Percentiles rank a stretch among this genome's conserved stretches.
These are phyloP conservation scores for Sistotremastrum niveocremeum DNA, from an alignment of 768 basidiomycete genomes.

Conservation along the genomic window DNA sequence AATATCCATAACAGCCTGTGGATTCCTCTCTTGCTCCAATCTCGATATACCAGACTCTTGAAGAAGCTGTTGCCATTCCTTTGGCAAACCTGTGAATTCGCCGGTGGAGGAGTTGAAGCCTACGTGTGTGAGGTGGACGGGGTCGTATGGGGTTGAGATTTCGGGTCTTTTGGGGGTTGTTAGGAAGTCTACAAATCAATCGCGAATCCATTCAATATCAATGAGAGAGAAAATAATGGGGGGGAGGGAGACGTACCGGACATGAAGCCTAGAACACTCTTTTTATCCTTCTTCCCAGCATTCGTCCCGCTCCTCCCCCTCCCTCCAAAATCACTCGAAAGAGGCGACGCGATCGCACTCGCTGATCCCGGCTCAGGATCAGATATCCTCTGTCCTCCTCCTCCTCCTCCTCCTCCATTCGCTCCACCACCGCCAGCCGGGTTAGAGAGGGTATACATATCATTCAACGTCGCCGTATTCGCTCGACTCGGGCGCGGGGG, in stretches of 20 bases:
- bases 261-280: constrained; percentile 51
- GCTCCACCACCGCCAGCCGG: too few species aligned
- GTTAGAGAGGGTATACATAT: constrained; percentile 33
- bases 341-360: too few species aligned
- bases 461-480: constrained; percentile 71
- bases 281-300: constrained; percentile 29
- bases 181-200: too few species aligned
- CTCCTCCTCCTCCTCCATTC: too few species aligned
- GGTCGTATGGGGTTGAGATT: constrained; percentile 97
- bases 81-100: constrained; percentile 94
- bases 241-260: constrained; percentile 15
- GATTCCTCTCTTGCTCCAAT: constrained; percentile 92
- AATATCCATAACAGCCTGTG: constrained; percentile 95
- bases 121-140: constrained; percentile 97
- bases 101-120: constrained; percentile 98
- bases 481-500: constrained; percentile 74
- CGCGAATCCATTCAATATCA: not conserved
- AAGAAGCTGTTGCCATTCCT: constrained; percentile 97
- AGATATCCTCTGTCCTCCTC: too few species aligned
- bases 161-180: constrained; percentile 66
- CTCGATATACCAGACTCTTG: constrained; percentile 93
- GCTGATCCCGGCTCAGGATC: too few species aligned
- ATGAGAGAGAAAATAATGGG: not conserved
- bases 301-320: constrained; percentile 22
- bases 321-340: not conserved